These are phyloP conservation scores for Hippophae rhamnoides DNA, from an alignment of 306 rosid genomes.

Conservation along the genomic window DNA sequence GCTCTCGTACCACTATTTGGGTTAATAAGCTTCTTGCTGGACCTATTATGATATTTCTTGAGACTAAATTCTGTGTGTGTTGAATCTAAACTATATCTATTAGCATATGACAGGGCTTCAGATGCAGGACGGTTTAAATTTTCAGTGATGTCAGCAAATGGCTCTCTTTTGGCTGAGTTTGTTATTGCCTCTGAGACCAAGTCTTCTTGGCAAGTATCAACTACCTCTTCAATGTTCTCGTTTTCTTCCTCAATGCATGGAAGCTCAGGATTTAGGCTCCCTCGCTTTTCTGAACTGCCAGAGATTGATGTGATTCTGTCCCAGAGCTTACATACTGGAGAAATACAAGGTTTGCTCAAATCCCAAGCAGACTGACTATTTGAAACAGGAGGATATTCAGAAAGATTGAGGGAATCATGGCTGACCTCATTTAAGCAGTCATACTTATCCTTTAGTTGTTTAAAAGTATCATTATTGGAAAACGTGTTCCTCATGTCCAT, in stretches of 20 bases:
- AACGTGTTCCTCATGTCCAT: constrained; percentile 29
- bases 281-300: constrained; percentile 62
- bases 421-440: constrained; percentile 16
- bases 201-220: constrained; percentile 31
- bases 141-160: constrained; percentile 47
- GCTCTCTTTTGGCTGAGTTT: constrained; percentile 37
- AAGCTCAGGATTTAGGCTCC: constrained; percentile 61
- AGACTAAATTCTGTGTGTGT: constrained; percentile 37
- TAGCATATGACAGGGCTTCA: constrained; percentile 32
- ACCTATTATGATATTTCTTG: constrained; percentile 35
- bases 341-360: constrained; percentile 28
- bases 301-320: constrained; percentile 42
- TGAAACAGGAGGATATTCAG: constrained; percentile 41
- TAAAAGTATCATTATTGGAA: constrained; percentile 20
- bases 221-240: constrained; percentile 60
- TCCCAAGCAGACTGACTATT: constrained; percentile 30
- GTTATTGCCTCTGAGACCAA: constrained; percentile 23
- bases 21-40: constrained; percentile 34
- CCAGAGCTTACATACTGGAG: constrained; percentile 71
- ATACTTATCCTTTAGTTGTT: constrained; percentile 11
- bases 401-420: constrained; percentile 24
- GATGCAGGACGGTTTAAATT: constrained; percentile 32
- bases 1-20: constrained; percentile 18
- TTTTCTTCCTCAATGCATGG: constrained; percentile 83
- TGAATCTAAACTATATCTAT: constrained; percentile 43